Conservation (phyloP, 179 eudicot genomes). For the Silene noctiflora region DNA sequence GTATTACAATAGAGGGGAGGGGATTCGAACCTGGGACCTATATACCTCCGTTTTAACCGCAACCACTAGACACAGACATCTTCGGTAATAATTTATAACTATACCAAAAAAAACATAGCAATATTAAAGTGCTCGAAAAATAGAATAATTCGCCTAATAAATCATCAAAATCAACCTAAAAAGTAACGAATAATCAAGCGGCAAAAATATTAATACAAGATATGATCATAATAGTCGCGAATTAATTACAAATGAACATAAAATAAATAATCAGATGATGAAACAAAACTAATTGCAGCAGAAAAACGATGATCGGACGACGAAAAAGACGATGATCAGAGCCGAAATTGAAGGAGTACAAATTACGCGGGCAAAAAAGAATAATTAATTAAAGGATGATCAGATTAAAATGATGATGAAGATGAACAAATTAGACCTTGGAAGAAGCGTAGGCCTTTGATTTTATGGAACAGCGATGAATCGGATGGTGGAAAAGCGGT, state of each 20-base stretch:
- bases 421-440: not conserved
- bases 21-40: not conserved
- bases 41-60: too few relatives aligned
- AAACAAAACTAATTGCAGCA: not conserved
- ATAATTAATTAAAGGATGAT: not conserved
- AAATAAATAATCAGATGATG: not conserved
- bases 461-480: not conserved
- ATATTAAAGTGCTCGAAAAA: not conserved
- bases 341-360: not conserved
- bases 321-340: not conserved
- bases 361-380: not conserved
- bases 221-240: not conserved
- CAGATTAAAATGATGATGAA: not conserved
- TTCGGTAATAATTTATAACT: too few relatives aligned
- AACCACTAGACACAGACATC: too few relatives aligned
- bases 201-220: not conserved
- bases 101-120: too few relatives aligned
- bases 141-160: not conserved
- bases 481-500: not conserved
- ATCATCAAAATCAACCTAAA: not conserved
- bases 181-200: slow-evolving; percentile 2
- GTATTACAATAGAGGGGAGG: too few relatives aligned
- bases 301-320: not conserved
- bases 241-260: not conserved
- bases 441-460: not conserved